Conservation (phyloP, 2,329 filamentous ascomycete genomes). For the Hortaea werneckii region DNA sequence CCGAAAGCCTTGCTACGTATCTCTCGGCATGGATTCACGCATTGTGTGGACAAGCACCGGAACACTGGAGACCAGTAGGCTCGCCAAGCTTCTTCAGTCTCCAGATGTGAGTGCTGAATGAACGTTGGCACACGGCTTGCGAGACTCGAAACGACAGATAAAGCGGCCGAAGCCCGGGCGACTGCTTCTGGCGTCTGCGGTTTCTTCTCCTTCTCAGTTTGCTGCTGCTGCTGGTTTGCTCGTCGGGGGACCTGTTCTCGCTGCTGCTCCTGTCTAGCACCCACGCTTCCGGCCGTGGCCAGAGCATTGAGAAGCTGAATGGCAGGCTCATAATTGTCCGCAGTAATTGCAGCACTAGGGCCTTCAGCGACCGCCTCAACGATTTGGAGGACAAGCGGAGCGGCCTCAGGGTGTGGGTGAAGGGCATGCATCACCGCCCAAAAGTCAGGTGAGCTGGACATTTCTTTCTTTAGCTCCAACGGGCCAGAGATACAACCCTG, state of each 20-base stretch:
- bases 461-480: slow-evolving; percentile 72
- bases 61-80: slow-evolving; percentile 97
- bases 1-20: slow-evolving; percentile 82
- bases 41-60: slow-evolving; percentile 76
- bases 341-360: slow-evolving; percentile 72
- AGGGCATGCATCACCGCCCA: slow-evolving; percentile 81
- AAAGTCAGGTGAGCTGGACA: slow-evolving; percentile 94
- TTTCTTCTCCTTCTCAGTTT: slow-evolving; percentile 14
- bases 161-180: slow-evolving; percentile 66
- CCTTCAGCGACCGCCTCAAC: slow-evolving; percentile 66
- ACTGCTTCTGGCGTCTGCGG: slow-evolving; percentile 61
- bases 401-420: slow-evolving; percentile 55
- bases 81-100: slow-evolving; percentile 67
- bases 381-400: slow-evolving; percentile 75
- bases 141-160: slow-evolving; percentile 72
- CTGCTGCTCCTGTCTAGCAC: slow-evolving; percentile 55
- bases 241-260: slow-evolving; percentile 26
- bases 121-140: slow-evolving; percentile 72
- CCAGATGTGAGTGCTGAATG: slow-evolving; percentile 87
- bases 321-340: slow-evolving; percentile 89
- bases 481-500: slow-evolving; percentile 69
- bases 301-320: slow-evolving; percentile 81
- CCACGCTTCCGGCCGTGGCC: slow-evolving; percentile 68
- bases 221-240: background rate
- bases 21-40: slow-evolving; percentile 87